These are phyloP conservation scores for Pichia sp. DNA, from an alignment of 1,139 yeast species.

Conservation along the genomic window DNA sequence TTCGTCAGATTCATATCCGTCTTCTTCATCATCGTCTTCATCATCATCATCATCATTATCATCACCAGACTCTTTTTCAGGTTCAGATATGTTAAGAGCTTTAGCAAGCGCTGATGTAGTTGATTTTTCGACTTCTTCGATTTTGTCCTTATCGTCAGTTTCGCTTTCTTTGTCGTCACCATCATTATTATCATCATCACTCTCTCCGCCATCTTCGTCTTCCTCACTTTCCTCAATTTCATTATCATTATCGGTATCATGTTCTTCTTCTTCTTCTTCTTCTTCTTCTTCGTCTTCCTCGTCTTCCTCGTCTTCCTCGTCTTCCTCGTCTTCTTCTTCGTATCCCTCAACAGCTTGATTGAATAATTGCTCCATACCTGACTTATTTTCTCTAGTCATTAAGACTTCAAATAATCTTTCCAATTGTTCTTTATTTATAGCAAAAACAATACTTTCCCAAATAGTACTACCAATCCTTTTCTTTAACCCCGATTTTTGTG, in stretches of 20 bases:
- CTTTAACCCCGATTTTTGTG: slow-evolving; percentile 65
- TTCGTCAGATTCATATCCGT: slow-evolving; percentile 45
- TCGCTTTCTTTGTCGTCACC: slow-evolving; percentile 35
- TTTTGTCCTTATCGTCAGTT: slow-evolving; percentile 34
- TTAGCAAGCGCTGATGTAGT: slow-evolving; percentile 70
- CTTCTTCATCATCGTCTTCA: slow-evolving; percentile 24
- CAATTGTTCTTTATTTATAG: slow-evolving; percentile 46
- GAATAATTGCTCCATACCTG: slow-evolving; percentile 74
- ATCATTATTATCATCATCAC: slow-evolving; percentile 31
- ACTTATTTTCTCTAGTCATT: slow-evolving; percentile 67
- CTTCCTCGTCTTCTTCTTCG: slow-evolving; percentile 32
- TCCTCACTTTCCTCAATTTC: slow-evolving; percentile 34
- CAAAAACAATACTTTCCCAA: slow-evolving; percentile 61
- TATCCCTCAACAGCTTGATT: slow-evolving; percentile 52
- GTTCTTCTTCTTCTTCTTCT: slow-evolving; percentile 32
- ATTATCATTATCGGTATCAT: slow-evolving; percentile 26
- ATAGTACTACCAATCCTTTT: slow-evolving; percentile 67
- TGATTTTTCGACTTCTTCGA: slow-evolving; percentile 56
- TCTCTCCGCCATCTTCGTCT: slow-evolving; percentile 35
- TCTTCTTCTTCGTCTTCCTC: slow-evolving; percentile 33
- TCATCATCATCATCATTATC: slow-evolving; percentile 35
- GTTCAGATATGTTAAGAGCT: slow-evolving; percentile 43
- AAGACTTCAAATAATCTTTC: slow-evolving; percentile 61
- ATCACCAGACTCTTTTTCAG: slow-evolving; percentile 39
- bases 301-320: slow-evolving; percentile 38